A percentile compares a stretch with the other conserved stretches of the same genome.
Conservation (phyloP, 148 eudicot genomes). For the Arctostaphylos glauca region DNA sequence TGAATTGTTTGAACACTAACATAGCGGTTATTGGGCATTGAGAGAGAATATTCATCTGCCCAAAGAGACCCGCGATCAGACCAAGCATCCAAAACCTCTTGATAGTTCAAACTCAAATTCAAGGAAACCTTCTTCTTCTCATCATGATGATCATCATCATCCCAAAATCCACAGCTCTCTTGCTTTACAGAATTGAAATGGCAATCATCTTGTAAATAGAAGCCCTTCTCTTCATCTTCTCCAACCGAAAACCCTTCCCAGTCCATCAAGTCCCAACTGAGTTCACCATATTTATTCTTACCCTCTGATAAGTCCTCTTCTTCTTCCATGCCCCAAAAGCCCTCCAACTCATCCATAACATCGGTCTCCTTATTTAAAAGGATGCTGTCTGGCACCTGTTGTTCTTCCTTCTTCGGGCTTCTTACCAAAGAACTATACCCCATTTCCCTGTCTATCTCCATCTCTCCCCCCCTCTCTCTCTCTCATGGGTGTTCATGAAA, state of each 20-base stretch:
- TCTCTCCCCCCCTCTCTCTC: background rate
- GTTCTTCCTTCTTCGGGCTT: slow-evolving; percentile 42
- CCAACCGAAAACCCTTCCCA: slow-evolving; percentile 23
- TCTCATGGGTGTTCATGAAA: background rate
- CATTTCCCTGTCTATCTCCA: slow-evolving; percentile 25
- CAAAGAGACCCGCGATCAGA: slow-evolving; percentile 38
- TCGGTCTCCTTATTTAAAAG: slow-evolving; percentile 1
- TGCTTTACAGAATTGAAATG: slow-evolving; percentile 2
- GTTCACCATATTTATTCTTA: background rate
- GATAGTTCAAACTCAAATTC: slow-evolving; percentile 52
- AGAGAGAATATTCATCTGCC: slow-evolving; percentile 23
- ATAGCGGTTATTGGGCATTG: slow-evolving; percentile 27
- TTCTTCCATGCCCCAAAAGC: slow-evolving; percentile 32
- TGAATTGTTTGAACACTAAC: slow-evolving; percentile 24
- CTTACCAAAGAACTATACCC: slow-evolving; percentile 13
- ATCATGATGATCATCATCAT: slow-evolving; percentile 15
- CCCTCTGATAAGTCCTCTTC: slow-evolving; percentile 10
- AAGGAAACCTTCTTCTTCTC: slow-evolving; percentile 26
- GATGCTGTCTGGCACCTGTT: slow-evolving; percentile 23
- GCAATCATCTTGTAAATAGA: background rate
- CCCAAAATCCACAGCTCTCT: slow-evolving; percentile 30
- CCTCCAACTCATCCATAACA: slow-evolving; percentile 32
- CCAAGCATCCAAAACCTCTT: slow-evolving; percentile 57
- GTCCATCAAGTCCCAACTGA: slow-evolving; percentile 26
- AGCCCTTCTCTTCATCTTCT: slow-evolving; percentile 19